Conservation (phyloP, 129 eudicot genomes). For the Pseudognaphalium luteoalbum region DNA sequence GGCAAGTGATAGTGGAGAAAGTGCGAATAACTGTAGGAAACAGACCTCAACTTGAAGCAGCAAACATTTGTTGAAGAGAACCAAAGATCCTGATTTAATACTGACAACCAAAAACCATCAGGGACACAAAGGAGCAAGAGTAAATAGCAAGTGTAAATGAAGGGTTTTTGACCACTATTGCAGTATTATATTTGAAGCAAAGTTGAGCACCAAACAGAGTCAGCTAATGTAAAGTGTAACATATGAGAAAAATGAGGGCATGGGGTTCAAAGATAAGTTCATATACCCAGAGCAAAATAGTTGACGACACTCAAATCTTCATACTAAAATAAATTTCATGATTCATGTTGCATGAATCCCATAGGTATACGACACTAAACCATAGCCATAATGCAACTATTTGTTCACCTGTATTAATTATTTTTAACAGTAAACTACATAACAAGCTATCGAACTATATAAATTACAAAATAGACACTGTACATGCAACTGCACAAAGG, state of each 20-base stretch:
- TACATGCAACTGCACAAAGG: neutral
- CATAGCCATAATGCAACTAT: neutral
- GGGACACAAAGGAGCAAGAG: conserved; percentile 18
- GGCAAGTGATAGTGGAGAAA: conserved; percentile 1
- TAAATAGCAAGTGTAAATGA: neutral
- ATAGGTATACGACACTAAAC: conserved; percentile 2
- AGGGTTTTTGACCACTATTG: conserved; percentile 10
- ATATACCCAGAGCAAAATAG: conserved; percentile 5
- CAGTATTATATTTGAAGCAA: neutral
- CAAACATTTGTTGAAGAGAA: conserved; percentile 86
- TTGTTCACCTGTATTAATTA: neutral
- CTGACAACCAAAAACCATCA: conserved; percentile 41
- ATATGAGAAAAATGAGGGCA: neutral
- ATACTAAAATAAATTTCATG: conserved; percentile 2
- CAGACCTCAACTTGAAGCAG: conserved; percentile 79
- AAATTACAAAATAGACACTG: too few species aligned
- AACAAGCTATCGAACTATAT: neutral
- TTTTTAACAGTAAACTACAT: neutral
- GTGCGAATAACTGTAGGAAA: conserved; percentile 23
- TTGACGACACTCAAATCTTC: neutral
- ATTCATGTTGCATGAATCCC: conserved; percentile 3
- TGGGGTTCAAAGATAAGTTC: neutral
- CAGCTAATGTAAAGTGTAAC: neutral
- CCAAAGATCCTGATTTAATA: conserved; percentile 60
- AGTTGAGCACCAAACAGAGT: neutral